phyloP scores from a whole-genome alignment of 2,329 filamentous ascomycete species.

The Ascocoryne sarcoides region DNA sequence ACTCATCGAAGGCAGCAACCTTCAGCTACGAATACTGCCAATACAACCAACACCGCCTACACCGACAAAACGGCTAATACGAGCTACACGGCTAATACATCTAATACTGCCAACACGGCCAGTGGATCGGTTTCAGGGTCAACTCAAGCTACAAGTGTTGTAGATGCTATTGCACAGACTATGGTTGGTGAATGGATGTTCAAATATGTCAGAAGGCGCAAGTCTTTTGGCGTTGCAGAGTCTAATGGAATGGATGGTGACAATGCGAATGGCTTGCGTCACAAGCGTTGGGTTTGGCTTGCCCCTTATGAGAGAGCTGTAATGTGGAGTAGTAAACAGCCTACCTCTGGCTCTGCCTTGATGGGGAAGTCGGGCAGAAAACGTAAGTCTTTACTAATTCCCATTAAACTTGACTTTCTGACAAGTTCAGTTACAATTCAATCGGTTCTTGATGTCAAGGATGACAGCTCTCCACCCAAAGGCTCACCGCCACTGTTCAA shows the following conservation, averaged over 20 bases:
- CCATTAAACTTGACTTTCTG: background rate
- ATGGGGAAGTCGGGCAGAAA: constrained; percentile 94
- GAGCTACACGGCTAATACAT: constrained; percentile 30
- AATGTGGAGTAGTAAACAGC: constrained; percentile 98
- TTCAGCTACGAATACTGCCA: constrained; percentile 42
- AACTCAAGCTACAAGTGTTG: constrained; percentile 67
- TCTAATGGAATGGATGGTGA: constrained; percentile 58
- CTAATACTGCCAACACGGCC: constrained; percentile 31
- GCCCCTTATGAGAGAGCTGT: constrained; percentile 93
- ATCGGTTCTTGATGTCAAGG: constrained; percentile 93
- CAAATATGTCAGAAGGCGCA: constrained; percentile 80
- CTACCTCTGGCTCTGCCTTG: constrained; percentile 74
- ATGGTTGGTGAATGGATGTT: constrained; percentile 99
- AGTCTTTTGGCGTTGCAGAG: constrained; percentile 78
- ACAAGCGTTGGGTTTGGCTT: constrained; percentile 98
- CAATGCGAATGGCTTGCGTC: constrained; percentile 60
- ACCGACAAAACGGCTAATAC: constrained; percentile 44
- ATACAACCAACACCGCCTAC: constrained; percentile 33
- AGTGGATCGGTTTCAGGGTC: constrained; percentile 42
- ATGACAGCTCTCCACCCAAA: constrained; percentile 79
- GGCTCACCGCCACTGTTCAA: constrained; percentile 63
- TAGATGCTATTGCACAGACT: constrained; percentile 93
- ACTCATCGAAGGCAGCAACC: constrained; percentile 47
- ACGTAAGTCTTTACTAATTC: constrained; percentile 49
- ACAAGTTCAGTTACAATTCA: constrained; percentile 69